Evolutionary conservation across 305 asterid species (phyloP), one percentile per base, ranked within the genome.

Genomic region (Ruellia speciosa): DNA sequence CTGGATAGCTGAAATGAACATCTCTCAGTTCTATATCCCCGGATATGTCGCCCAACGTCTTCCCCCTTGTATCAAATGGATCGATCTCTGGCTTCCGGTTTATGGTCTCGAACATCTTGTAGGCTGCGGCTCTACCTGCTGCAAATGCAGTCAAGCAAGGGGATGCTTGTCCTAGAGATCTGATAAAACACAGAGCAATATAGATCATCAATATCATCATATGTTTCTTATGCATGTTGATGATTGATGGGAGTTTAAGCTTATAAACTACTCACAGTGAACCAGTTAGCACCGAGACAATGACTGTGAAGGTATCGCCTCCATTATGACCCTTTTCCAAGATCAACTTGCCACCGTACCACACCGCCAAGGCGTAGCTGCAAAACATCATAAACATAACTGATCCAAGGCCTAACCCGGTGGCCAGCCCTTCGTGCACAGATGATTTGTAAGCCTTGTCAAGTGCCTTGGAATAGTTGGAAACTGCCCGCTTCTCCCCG

Each of bases 341-440:
- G 54, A 89, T 77, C 83, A 86, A 43, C 78, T 52, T 87, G 4
- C 77, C 67, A 0, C 97, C 97, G 35, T 74, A 89, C 97, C 97
- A 89, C 39, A 89, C 85, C 9, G 89, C 97, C 77, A 89, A 69
- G 60, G 82, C 95, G 20, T 89, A 89, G 65, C 95, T 84, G 62
- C 84, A 79, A 74, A 81, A 88, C 78, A 84, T 63, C 48, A 84
- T 76, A 47, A 72, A 73, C 84, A 84, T 78, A 16, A 84, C 85
- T 5, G 81, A 12, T 24, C 97, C 97, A 37, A 84, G 74, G 56
- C 97, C 95, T 9, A 86, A 72, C 20, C 97, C 95, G 10, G 92
- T 72, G 31, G 87, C 94, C 56, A 86, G 66, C 41, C 95, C 94
- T 63, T 89, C 89, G 5, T 80, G 66, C 56, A 87, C 95, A 2